phyloP scores from a whole-genome alignment of 257 asterid species.

The Solanum rostratum region DNA sequence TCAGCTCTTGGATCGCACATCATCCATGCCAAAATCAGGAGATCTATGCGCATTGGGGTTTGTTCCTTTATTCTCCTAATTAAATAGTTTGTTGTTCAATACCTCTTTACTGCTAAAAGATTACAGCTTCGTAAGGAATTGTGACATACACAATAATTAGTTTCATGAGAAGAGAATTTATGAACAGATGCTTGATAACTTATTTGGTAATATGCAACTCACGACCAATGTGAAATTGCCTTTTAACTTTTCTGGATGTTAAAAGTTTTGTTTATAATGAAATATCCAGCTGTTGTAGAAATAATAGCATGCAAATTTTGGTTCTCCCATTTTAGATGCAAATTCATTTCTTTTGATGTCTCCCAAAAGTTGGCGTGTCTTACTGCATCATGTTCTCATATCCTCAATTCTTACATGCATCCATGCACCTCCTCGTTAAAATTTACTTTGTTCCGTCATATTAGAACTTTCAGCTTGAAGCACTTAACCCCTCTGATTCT shows the following conservation, averaged over 20 bases:
- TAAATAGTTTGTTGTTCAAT: background rate
- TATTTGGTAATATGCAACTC: background rate
- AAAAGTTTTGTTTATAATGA: background rate
- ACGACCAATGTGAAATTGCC: background rate
- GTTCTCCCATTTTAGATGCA: background rate
- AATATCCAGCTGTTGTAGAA: background rate
- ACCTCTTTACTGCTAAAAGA: background rate
- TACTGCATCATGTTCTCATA: background rate
- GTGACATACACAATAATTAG: background rate
- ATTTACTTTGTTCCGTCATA: background rate
- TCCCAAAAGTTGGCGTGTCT: background rate
- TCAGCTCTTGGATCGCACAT: slow-evolving; percentile 64
- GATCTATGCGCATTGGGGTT: slow-evolving; percentile 64
- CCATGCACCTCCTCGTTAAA: background rate
- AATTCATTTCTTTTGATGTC: background rate
- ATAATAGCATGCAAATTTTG: background rate
- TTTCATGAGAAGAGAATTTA: background rate
- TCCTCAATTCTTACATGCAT: background rate
- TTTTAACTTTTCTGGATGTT: background rate
- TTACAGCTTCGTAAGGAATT: background rate
- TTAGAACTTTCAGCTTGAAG: background rate
- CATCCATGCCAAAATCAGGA: slow-evolving; percentile 66
- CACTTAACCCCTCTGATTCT: background rate
- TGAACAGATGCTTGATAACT: background rate
- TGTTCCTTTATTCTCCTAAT: slow-evolving; percentile 8